Percentiles rank a stretch among this genome's conserved stretches.
Evolutionary conservation across 2,329 filamentous ascomycete species (phyloP).

Genomic region (Alternaria tenuissima): DNA sequence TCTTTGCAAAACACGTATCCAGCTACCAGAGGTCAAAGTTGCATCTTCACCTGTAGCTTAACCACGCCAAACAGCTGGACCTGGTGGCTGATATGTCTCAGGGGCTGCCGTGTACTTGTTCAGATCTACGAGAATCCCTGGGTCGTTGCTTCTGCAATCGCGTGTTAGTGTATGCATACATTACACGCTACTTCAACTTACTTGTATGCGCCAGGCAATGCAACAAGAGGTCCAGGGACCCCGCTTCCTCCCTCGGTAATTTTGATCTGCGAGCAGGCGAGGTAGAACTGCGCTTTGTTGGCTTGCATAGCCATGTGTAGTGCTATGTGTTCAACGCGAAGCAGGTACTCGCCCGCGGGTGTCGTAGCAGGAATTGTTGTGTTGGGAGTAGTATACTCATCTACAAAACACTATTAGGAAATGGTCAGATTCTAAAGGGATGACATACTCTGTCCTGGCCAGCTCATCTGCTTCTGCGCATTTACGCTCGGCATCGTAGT

Average conservation of each 20-base stretch:
- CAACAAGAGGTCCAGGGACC: constrained; percentile 44
- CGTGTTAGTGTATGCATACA: too few species aligned
- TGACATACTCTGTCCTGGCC: constrained; percentile 41
- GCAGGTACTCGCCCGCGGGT: constrained; percentile 51
- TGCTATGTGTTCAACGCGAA: constrained; percentile 51
- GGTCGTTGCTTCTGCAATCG: too few species aligned
- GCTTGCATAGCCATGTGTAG: constrained; percentile 46
- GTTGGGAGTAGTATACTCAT: constrained; percentile 41
- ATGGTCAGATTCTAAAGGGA: constrained; percentile 17
- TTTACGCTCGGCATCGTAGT: constrained; percentile 40
- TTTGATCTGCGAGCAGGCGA: constrained; percentile 54
- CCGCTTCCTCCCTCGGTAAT: constrained; percentile 53
- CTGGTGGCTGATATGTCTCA: too few species aligned
- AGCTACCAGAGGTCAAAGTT: neutral
- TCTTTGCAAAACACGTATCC: neutral
- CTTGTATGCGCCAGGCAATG: constrained; percentile 3
- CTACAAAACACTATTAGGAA: neutral
- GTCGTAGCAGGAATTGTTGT: constrained; percentile 47
- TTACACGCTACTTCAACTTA: neutral
- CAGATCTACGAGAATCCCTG: too few species aligned
- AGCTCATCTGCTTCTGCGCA: constrained; percentile 39
- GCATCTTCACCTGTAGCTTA: neutral
- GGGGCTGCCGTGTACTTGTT: too few species aligned
- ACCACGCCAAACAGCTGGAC: too few species aligned
- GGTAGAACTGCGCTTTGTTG: constrained; percentile 50